Base-by-base conservation (phyloP, 2,329 filamentous ascomycete species). In the Mycogone perniciosa region DNA sequence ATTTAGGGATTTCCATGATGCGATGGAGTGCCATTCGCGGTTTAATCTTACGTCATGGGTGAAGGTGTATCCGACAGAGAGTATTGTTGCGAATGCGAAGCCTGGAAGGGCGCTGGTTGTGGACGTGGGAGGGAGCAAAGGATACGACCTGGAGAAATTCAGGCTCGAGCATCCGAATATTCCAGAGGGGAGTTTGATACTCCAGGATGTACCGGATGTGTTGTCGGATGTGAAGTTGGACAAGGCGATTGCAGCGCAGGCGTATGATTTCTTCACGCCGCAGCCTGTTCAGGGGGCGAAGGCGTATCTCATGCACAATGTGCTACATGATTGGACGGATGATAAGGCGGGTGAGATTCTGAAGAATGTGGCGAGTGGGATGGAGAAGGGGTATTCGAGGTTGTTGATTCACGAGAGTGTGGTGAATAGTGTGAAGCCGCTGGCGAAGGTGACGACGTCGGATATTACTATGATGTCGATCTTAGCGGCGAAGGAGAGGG, bases 251-350 rank as follows among this genome's bases (percentile, higher is more conserved):
- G 55, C 58, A 4, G 54, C 60, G 3, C 59, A 61, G 46, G 54
- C 57, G 2, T 63, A 73, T 51, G 65, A 73, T 47, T 62, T 63
- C 41, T 62, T 73, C 49, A 65, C 61, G 0, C 61, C 65, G 5
- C 71, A 74, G 47, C 69, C 69, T 0, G 54, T 74, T 6, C 64
- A 60, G 27, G 71, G 69, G 3, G 71, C 71, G 0, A 64, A 64
- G 5, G 62, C 59, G 55, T 79, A 76, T 56, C 64, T 77, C 38
- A 64, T 78, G 54, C 72, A 74, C 30, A 67, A 68, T 52, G 75
- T 79, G 20, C 57, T 79, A 4, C 76, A 79, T 54, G 73, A 77
- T 57, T 78, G 74, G 75, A 64, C 70, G 0, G 71, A 77, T 29
- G 62, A 62, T 2, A 61, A 71, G 9, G 60, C 64, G 0, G 50